Conservation (phyloP, 768 basidiomycete genomes). For the Mycena leptocephala region DNA sequence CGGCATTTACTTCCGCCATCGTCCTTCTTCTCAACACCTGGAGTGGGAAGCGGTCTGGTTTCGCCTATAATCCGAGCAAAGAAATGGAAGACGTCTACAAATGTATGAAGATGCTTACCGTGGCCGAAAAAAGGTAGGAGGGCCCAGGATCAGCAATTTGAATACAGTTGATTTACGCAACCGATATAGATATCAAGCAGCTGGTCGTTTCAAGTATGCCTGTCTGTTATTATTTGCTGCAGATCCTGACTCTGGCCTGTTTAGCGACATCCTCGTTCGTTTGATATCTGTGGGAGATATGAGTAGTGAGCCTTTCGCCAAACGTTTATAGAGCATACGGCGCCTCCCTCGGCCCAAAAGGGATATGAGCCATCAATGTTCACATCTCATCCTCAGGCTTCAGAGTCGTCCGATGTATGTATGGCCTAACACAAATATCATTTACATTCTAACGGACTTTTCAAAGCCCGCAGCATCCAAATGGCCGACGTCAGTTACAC, state of each 20-base stretch:
- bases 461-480: conserved; percentile 16
- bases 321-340: conserved; percentile 1
- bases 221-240: neutral
- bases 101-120: conserved; percentile 68
- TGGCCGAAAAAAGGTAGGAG: conserved; percentile 57
- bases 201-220: conserved; percentile 39
- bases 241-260: neutral
- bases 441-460: neutral
- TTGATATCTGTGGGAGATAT: conserved; percentile 35
- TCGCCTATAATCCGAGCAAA: conserved; percentile 62
- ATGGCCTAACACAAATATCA: neutral
- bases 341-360: conserved; percentile 23
- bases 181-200: conserved; percentile 25
- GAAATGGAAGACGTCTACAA: conserved; percentile 75
- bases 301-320: conserved; percentile 6
- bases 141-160: neutral
- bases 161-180: neutral
- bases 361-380: conserved; percentile 35
- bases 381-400: neutral
- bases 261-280: conserved; percentile 34
- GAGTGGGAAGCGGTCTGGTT: conserved; percentile 70
- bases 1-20: conserved; percentile 61
- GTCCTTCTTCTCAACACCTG: conserved; percentile 79
- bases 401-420: conserved; percentile 8
- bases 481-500: conserved; percentile 5